Base-by-base conservation (phyloP, 148 eudicot species). In the Camellia japonica region DNA sequence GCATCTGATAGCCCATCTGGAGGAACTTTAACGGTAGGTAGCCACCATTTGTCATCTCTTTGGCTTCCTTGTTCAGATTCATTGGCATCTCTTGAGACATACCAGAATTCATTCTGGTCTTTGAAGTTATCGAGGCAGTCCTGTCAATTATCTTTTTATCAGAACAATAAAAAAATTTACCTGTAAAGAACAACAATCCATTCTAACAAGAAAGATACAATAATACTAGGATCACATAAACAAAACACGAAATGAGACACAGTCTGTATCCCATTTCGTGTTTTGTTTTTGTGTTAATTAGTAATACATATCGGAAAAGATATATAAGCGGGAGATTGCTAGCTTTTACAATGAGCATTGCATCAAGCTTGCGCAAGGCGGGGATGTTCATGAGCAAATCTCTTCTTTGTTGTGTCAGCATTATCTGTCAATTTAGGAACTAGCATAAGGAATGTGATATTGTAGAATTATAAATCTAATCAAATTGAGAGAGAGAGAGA, bases 341-440 rank as follows among this genome's bases (percentile, higher is more conserved):
- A 30, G 55, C 46, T 73, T 88, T 85, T 81, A 89, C 89, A 81
- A 87, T 81, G 69, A 90, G 87, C 93, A 88, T 88, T 11, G 85
- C 83, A 44, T 90, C 93, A 18, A 90, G 91, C 85, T 90, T 90
- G 64, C 91, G 81, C 63, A 90, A 82, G 0, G 90, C 93, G 38
- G 93, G 93, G 75, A 90, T 85, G 78, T 88, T 87, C 82, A 86
- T 89, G 18, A 74, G 84, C 54, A 90, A 83, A 80, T 90, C 93
- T 68, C 61, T 80, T 76, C 93, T 76, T 76, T 90, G 91, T 80
- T 83, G 86, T 14, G 91, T 83, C 61, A 76, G 86, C 93, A 90
- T 90, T 42, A 90, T 83, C 92, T 90, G 85, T 74, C 47, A 58
- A 71, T 80, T 10, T 44, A 68, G 41, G 54, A 72, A 67, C 46